These are phyloP conservation scores for Pneumocystis carinii DNA, from an alignment of 1,139 yeast species.

Conservation along the genomic window DNA sequence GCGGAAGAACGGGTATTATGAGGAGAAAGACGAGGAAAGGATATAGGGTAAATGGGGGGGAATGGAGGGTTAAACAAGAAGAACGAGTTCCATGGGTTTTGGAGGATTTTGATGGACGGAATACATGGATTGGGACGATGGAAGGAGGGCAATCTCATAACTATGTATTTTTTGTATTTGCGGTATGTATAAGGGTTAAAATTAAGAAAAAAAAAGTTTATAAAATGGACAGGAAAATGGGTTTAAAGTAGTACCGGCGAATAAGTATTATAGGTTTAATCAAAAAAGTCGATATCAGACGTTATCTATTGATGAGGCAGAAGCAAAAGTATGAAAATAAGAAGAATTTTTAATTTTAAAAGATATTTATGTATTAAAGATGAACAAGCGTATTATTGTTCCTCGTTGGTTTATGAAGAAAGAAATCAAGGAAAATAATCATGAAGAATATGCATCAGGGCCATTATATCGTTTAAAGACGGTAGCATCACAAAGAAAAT, in stretches of 20 bases:
- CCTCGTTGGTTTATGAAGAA: conserved; percentile 89
- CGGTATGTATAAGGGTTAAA: not conserved
- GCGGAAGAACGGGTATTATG: conserved; percentile 44
- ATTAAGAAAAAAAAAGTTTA: not conserved
- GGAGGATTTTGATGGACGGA: conserved; percentile 87
- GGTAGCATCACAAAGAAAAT: conserved; percentile 20
- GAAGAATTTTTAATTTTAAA: not conserved
- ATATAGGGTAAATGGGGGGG: conserved; percentile 62
- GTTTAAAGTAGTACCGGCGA: conserved; percentile 24
- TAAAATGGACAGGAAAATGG: conserved; percentile 1
- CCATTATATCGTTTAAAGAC: conserved; percentile 12
- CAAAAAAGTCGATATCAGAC: conserved; percentile 91
- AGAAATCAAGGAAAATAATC: conserved; percentile 35
- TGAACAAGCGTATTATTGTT: conserved; percentile 34
- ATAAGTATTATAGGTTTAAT: conserved; percentile 81
- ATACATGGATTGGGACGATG: conserved; percentile 89
- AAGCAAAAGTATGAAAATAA: conserved; percentile 26
- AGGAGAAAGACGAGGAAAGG: conserved; percentile 78
- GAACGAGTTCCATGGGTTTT: conserved; percentile 96
- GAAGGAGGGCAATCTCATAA: conserved; percentile 88
- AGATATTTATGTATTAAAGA: conserved; percentile 20
- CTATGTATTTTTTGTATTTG: conserved; percentile 46
- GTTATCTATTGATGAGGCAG: conserved; percentile 89
- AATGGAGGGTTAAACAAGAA: conserved; percentile 73
- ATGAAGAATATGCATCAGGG: conserved; percentile 8